phyloP scores from a whole-genome alignment of 768 basidiomycete genomes.

The Lactarius quietus region DNA sequence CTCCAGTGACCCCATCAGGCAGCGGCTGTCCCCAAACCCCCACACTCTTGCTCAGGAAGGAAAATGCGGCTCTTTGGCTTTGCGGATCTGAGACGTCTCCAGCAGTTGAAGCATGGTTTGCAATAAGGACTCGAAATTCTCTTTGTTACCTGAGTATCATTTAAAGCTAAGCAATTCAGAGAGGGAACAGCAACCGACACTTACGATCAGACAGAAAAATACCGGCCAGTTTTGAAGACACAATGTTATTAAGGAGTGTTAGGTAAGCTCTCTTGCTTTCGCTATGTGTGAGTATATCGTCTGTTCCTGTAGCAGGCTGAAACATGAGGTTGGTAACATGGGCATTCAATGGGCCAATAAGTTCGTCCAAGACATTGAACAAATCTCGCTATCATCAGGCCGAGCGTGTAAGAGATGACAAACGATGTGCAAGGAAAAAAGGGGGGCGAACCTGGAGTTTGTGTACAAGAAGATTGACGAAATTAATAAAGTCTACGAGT shows the following conservation, averaged over 20 bases:
- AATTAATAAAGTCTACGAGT: slow-evolving; percentile 92
- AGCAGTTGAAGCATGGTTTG: slow-evolving; percentile 64
- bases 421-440: not conserved
- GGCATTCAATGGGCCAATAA: slow-evolving; percentile 79
- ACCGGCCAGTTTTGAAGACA: slow-evolving; percentile 74
- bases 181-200: slow-evolving; percentile 30
- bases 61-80: slow-evolving; percentile 76
- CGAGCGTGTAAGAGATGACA: slow-evolving; percentile 4
- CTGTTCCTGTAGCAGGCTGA: slow-evolving; percentile 82
- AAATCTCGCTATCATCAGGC: slow-evolving; percentile 62
- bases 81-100: slow-evolving; percentile 71
- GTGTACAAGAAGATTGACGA: slow-evolving; percentile 87
- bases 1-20: slow-evolving; percentile 31
- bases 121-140: slow-evolving; percentile 67
- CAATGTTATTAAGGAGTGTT: slow-evolving; percentile 71
- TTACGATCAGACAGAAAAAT: slow-evolving; percentile 87
- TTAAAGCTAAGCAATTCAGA: not conserved
- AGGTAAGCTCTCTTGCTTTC: slow-evolving; percentile 91
- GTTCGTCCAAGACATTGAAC: slow-evolving; percentile 83
- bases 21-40: slow-evolving; percentile 62
- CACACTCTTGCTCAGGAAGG: slow-evolving; percentile 70
- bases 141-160: slow-evolving; percentile 56
- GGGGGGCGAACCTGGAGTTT: slow-evolving; percentile 70
- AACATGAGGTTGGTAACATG: slow-evolving; percentile 78
- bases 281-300: slow-evolving; percentile 72